phyloP scores from a whole-genome alignment of 306 rosid species.

The Lathyrus oleraceus region DNA sequence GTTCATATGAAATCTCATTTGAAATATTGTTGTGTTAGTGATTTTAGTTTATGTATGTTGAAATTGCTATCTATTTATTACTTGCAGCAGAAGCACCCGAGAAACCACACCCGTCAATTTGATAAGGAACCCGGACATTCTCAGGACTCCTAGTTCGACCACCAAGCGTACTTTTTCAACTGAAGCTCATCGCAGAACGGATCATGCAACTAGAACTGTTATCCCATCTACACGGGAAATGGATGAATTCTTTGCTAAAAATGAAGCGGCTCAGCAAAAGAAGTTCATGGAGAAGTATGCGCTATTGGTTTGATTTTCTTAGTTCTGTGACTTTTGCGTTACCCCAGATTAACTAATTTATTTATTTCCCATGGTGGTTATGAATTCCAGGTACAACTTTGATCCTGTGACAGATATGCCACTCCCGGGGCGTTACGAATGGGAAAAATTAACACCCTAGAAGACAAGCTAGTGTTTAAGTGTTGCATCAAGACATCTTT shows the following conservation, averaged over 20 bases:
- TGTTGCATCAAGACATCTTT: conserved; percentile 53
- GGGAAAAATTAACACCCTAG: conserved; percentile 74
- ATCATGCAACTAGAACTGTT: conserved; percentile 54
- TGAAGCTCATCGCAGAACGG: conserved; percentile 49
- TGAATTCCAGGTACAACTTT: conserved; percentile 83
- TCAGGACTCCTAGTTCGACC: conserved; percentile 79
- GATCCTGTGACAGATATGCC: conserved; percentile 86
- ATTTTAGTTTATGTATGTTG: background rate
- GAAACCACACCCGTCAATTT: conserved; percentile 95
- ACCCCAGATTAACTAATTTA: background rate
- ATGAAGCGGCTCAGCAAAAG: conserved; percentile 71
- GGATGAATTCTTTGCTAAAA: conserved; percentile 79
- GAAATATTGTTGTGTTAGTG: conserved; percentile 18
- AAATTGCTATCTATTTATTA: conserved; percentile 9
- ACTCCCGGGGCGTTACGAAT: conserved; percentile 78
- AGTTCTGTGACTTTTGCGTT: conserved; percentile 7
- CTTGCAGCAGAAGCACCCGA: conserved; percentile 69
- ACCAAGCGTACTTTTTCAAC: conserved; percentile 67
- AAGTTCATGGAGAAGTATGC: conserved; percentile 79
- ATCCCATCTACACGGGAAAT: conserved; percentile 73
- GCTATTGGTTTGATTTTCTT: conserved; percentile 1
- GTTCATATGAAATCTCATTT: background rate
- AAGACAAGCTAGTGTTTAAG: conserved; percentile 31
- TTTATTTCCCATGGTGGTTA: conserved; percentile 16
- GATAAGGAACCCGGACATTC: conserved; percentile 66